Evolutionary conservation across 352 stramenopile genomes (phyloP), one percentile per base, ranked within the genome.

Genomic region (Pilasporangium apinafurcum): DNA sequence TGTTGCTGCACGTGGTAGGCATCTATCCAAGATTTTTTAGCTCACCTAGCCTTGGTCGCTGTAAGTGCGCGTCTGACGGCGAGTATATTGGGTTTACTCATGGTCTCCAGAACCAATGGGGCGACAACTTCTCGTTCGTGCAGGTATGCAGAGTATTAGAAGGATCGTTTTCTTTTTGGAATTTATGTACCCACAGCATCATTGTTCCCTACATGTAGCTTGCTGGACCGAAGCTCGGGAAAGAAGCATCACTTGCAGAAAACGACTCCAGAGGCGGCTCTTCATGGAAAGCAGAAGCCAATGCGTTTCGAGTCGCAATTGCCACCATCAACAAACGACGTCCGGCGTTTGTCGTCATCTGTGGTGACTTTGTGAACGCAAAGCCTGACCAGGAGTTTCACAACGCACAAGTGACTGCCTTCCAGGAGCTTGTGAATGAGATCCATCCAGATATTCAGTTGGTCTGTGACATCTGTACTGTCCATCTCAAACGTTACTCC

Each of bases 21-120:
- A 69, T 91, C 16, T 91, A 89, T 25, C 60, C 62, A 49, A 68
- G 78, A 21, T 93, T 93, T 43, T 93, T 90, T 32, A 46, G 32
- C 9, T 70, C 68, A 1, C 37, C 57, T 5, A 65, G 46, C 18
- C 50, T 27, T 12, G 82, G 82, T 22, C 62, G 82, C 17, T 91
- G 82, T 44, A 44, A 61, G 17, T 84, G 81, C 32, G 82, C 78
- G 0, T 52, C 53, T 5, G 62, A 82, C 26, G 57, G 60, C 37
- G 60, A 59, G 9, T 93, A 84, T 31, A 37, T 83, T 24, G 82
- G 82, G 3, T 64, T 76, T 26, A 80, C 65, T 1, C 78, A 91
- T 37, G 63, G 74, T 2, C 42, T 87, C 9, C 82, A 93, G 60
- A 90, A 90, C 50, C 55, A 86, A 36, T 93, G 79, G 76, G 68